phyloP scores from a whole-genome alignment of 73 alveolate species.

The Blepharisma stoltei region DNA sequence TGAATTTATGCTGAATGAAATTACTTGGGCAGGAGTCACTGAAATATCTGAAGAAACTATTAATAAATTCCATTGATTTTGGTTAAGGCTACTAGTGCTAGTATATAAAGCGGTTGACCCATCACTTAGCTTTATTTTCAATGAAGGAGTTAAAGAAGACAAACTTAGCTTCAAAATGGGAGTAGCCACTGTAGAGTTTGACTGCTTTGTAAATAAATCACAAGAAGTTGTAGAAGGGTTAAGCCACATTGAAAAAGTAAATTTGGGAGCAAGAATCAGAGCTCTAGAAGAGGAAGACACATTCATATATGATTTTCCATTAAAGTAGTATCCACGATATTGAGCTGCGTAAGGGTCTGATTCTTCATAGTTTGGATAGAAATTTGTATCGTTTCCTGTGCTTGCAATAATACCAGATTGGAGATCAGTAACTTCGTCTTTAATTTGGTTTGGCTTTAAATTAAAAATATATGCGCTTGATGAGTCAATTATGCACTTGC shows the following conservation, averaged over 20 bases:
- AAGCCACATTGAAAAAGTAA: neutral
- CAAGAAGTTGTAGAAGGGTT: neutral
- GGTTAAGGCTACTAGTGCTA: too few relatives aligned
- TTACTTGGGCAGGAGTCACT: too few relatives aligned
- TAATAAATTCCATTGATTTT: too few relatives aligned
- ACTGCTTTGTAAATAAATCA: neutral
- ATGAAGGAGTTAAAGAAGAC: neutral
- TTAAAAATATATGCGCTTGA: neutral
- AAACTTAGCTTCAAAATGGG: neutral
- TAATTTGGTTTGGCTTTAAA: neutral
- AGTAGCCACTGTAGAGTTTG: neutral
- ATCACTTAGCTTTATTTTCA: neutral
- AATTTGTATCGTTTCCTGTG: neutral
- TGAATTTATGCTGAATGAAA: too few relatives aligned
- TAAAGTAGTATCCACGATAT: slow-evolving; percentile 11
- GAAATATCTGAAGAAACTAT: too few relatives aligned
- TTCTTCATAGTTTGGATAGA: neutral
- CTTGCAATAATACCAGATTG: neutral
- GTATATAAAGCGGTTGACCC: too few relatives aligned
- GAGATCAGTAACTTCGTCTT: neutral
- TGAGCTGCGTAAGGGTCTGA: neutral
- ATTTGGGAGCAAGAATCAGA: neutral
- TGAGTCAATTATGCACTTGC: neutral
- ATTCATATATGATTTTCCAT: slow-evolving; percentile 1
- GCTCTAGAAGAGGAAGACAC: neutral